Percentiles rank a stretch among this genome's conserved stretches.
phyloP scores from a whole-genome alignment of 2,329 filamentous ascomycete species.

The Rhytidhysteron rufulum region DNA sequence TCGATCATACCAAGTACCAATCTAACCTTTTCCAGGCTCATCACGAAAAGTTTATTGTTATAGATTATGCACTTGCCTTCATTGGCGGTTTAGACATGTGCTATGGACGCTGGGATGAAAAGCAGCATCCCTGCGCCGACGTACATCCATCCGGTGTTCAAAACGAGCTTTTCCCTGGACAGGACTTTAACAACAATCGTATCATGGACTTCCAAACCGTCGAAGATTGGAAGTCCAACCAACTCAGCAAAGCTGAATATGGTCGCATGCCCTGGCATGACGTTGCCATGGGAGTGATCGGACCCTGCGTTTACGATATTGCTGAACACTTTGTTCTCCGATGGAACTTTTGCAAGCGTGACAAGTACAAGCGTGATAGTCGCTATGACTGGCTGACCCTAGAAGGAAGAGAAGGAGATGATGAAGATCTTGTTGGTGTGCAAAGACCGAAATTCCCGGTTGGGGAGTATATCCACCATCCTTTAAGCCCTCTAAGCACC shows the following conservation, averaged over 20 bases:
- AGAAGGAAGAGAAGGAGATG: conserved; percentile 68
- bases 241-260: conserved; percentile 84
- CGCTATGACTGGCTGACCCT: conserved; percentile 82
- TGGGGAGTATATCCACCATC: conserved; percentile 81
- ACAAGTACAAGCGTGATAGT: conserved; percentile 91
- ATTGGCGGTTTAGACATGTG: conserved; percentile 93
- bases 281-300: conserved; percentile 85
- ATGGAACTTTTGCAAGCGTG: conserved; percentile 95
- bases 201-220: conserved; percentile 95
- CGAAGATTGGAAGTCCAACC: conserved; percentile 87
- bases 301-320: conserved; percentile 87
- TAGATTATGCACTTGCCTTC: conserved; percentile 87
- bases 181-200: conserved; percentile 97
- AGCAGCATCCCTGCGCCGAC: conserved; percentile 81
- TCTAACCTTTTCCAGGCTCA: conserved; percentile 57
- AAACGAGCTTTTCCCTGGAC: conserved; percentile 87
- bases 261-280: conserved; percentile 99
- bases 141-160: conserved; percentile 78
- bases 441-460: conserved; percentile 87
- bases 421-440: conserved; percentile 84
- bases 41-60: conserved; percentile 95
- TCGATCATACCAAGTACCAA: background rate
- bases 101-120: conserved; percentile 89
- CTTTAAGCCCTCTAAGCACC: conserved; percentile 62
- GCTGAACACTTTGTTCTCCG: conserved; percentile 91